Evolutionary conservation across 441 rosid species (phyloP), one percentile per base, ranked within the genome.

Genomic region (Capsella rubella): DNA sequence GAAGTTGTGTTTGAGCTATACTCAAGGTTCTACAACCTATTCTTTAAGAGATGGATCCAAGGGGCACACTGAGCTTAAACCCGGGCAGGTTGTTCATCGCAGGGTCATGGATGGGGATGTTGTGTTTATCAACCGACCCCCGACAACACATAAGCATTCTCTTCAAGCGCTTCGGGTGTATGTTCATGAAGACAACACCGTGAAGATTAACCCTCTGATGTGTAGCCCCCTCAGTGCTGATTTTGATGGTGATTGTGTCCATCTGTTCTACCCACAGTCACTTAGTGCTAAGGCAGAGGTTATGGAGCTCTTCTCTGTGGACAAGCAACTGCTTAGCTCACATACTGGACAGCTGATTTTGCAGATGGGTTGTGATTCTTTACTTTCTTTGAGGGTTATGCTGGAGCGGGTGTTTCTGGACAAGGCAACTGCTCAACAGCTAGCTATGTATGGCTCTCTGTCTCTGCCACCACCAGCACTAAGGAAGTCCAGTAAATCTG

Each of bases 211-310:
- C 73, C 99, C 98, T 31, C 73, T 95, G 12, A 93, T 95, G 42
- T 95, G 99, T 82, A 85, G 90, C 46, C 98, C 99, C 1, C 64
- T 95, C 46, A 84, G 98, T 82, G 98, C 98, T 69, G 97, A 95
- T 81, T 95, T 95, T 75, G 99, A 95, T 78, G 99, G 99, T 12
- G 98, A 95, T 61, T 93, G 97, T 42, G 82, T 93, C 75, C 97
- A 93, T 72, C 65, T 95, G 3, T 95, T 93, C 76, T 95, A 93
- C 77, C 99, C 99, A 0, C 98, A 95, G 78, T 91, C 97, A 4
- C 86, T 87, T 66, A 79, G 84, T 34, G 98, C 99, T 25, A 93
- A 88, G 83, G 98, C 99, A 1, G 99, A 95, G 81, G 99, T 90
- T 32, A 16, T 89, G 71, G 97, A 95, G 79, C 94, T 95, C 45